Evolutionary conservation across 176 grass and related monocot genomes (phyloP), one percentile per base, ranked within the genome.

Genomic region (Zea mays): DNA sequence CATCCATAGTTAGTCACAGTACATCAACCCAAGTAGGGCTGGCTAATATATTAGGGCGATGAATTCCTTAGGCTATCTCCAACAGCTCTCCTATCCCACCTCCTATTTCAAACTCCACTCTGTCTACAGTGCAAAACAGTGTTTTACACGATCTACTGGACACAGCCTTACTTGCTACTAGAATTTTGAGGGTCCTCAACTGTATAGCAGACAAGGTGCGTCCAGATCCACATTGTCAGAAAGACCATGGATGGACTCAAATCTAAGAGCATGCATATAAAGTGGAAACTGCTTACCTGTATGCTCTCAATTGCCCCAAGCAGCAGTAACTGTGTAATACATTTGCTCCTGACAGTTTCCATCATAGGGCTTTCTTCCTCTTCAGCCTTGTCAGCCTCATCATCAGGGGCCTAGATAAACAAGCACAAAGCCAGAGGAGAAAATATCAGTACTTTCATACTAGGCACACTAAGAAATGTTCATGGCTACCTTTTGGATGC

Each of bases 291-390:
- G 14, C 70, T 73, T 90, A 96, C 96, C 90, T 99, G 96, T 95
- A 99, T 93, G 72, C 81, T 90, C 69, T 99, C 90, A 89, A 99
- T 95, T 46, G 76, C 86, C 67, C 92, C 92, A 79, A 99, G 85
- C 35, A 99, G 81, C 55, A 95, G 86, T 83, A 99, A 77, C 59
- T 99, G 96, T 50, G 96, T 99, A 50, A 99, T 90, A 48, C 96
- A 99, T 86, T 95, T 99, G 82, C 96, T 93, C 83, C 90, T 95
- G 78, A 96, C 90, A 58, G 87, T 91, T 69, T 99, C 92, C 96
- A 92, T 99, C 80, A 89, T 86, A 60, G 90, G 84, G 73, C 77
- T 91, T 15, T 90, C 92, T 79, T 95, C 93, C 67, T 90, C 85
- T 65, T 91, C 88, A 65, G 83, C 84, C 46, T 84, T 82, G 49